phyloP scores from a whole-genome alignment of 2,329 filamentous ascomycete genomes.

The Aspergillus pseudotamarii region DNA sequence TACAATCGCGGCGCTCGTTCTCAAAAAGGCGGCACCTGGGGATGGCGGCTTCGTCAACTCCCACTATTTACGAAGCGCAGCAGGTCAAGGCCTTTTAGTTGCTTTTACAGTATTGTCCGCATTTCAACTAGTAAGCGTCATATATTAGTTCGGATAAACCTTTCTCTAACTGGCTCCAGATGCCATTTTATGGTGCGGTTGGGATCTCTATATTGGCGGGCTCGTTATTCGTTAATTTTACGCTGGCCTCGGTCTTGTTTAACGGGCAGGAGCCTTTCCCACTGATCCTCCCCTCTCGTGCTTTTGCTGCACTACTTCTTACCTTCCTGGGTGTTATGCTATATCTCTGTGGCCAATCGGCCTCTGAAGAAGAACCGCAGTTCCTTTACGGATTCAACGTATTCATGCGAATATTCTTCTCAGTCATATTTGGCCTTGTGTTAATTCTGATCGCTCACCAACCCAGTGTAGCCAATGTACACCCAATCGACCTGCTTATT shows the following conservation, averaged over 20 bases:
- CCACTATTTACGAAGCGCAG: slow-evolving; percentile 42
- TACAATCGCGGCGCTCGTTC: slow-evolving; percentile 35
- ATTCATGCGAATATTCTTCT: slow-evolving; percentile 40
- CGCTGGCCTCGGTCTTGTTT: slow-evolving; percentile 34
- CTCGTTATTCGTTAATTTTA: slow-evolving; percentile 39
- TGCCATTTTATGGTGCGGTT: slow-evolving; percentile 42
- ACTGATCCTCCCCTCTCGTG: slow-evolving; percentile 29
- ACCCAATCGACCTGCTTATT: slow-evolving; percentile 61
- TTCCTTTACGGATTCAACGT: slow-evolving; percentile 30
- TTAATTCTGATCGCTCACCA: slow-evolving; percentile 45
- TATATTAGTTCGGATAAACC: not conserved
- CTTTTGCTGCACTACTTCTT: slow-evolving; percentile 34
- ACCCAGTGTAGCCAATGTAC: slow-evolving; percentile 44
- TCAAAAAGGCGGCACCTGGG: slow-evolving; percentile 37
- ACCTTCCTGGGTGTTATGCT: slow-evolving; percentile 33
- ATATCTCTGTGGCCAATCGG: slow-evolving; percentile 30
- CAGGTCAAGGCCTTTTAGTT: slow-evolving; percentile 39
- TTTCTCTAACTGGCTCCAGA: slow-evolving; percentile 33
- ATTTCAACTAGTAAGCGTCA: slow-evolving; percentile 42
- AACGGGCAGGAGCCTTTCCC: slow-evolving; percentile 36
- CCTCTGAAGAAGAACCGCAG: slow-evolving; percentile 34
- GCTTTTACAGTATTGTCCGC: slow-evolving; percentile 38
- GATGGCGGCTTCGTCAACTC: slow-evolving; percentile 44
- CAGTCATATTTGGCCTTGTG: slow-evolving; percentile 48
- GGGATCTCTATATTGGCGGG: slow-evolving; percentile 42